Evolutionary conservation across 371 early-diverging fungal genomes (phyloP).

Genomic region (Syncephalastrum monosporum): DNA sequence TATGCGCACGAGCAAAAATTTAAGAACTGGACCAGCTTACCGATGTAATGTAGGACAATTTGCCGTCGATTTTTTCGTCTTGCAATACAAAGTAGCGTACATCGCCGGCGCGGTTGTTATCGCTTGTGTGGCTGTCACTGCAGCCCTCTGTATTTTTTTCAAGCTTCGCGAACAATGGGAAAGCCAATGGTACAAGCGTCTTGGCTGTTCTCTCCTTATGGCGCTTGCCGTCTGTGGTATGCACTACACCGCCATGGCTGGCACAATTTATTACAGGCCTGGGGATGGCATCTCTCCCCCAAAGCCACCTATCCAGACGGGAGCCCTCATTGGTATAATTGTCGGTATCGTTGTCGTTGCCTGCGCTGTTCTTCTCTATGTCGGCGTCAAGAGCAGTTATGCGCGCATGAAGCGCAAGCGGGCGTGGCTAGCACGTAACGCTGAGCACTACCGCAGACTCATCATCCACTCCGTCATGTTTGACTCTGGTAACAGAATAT

Average conservation of each 20-base stretch:
- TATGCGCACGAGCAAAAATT: constrained; percentile 9
- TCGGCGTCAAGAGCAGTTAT: constrained; percentile 13
- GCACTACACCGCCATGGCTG: constrained; percentile 39
- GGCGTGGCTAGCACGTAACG: constrained; percentile 1
- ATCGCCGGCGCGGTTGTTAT: constrained; percentile 31
- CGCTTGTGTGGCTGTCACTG: constrained; percentile 29
- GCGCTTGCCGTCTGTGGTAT: constrained; percentile 42
- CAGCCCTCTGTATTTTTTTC: constrained; percentile 37
- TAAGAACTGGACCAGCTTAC: not conserved
- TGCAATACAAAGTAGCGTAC: constrained; percentile 15
- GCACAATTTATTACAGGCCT: constrained; percentile 29
- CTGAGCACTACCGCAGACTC: constrained; percentile 16
- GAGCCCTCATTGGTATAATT: constrained; percentile 30
- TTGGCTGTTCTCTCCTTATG: constrained; percentile 40
- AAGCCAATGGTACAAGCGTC: constrained; percentile 39
- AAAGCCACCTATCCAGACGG: constrained; percentile 18
- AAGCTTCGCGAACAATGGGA: constrained; percentile 38
- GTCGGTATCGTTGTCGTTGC: constrained; percentile 27
- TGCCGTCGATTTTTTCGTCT: constrained; percentile 29
- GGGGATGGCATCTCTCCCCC: constrained; percentile 16
- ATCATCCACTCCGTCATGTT: constrained; percentile 30
- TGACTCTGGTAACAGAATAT: constrained; percentile 28
- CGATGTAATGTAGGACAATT: constrained; percentile 26
- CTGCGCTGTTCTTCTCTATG: constrained; percentile 22
- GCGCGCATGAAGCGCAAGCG: not conserved